phyloP scores from a whole-genome alignment of 2,329 filamentous ascomycete genomes.

The Ceratocystis variospora region DNA sequence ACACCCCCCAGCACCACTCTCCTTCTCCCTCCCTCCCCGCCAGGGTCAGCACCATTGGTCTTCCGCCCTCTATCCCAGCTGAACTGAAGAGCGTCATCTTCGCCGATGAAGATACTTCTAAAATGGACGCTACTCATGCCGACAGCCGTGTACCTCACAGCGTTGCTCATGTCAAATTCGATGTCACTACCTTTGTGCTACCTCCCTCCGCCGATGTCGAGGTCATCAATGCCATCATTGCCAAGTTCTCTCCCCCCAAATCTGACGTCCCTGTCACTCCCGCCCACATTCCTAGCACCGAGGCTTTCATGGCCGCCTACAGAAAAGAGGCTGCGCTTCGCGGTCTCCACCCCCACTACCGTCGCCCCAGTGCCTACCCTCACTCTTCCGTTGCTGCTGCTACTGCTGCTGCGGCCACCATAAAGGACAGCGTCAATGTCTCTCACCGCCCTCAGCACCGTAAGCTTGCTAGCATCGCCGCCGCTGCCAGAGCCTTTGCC shows the following conservation, averaged over 20 bases:
- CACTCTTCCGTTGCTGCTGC: constrained; percentile 6
- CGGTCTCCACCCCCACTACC: background rate
- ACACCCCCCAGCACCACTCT: background rate
- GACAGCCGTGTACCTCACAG: background rate
- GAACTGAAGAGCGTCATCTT: constrained; percentile 9
- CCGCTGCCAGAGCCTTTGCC: background rate
- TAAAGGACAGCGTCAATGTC: background rate
- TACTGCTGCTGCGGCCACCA: background rate
- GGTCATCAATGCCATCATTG: background rate
- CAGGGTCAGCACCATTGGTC: constrained; percentile 10
- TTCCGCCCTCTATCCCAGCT: constrained; percentile 12
- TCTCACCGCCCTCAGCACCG: background rate
- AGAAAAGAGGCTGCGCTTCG: background rate
- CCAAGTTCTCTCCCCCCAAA: background rate
- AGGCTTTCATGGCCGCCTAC: background rate
- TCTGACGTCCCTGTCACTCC: no score
- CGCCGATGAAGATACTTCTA: background rate
- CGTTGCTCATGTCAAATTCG: background rate
- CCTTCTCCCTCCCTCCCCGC: background rate
- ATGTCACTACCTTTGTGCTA: background rate
- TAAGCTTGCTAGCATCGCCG: background rate
- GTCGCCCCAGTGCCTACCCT: background rate
- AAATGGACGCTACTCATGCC: background rate
- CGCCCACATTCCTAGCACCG: background rate
- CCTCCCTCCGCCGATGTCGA: background rate